A percentile compares a stretch with the other conserved stretches of the same genome.
phyloP scores from a whole-genome alignment of 768 basidiomycete genomes.

The Boletellus ananiceps region DNA sequence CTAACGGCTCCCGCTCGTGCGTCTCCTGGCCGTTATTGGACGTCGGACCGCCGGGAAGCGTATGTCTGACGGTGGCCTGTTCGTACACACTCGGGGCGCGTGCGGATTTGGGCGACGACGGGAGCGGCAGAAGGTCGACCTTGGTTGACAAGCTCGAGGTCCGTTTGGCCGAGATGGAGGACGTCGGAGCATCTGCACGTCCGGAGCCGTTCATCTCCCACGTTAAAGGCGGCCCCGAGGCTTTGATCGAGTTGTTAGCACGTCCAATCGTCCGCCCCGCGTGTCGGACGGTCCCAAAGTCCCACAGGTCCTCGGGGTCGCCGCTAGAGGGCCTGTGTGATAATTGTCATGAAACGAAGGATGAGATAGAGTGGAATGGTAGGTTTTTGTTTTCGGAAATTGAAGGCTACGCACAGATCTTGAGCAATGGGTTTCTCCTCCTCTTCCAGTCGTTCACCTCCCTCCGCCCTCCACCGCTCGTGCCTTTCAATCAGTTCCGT shows the following conservation, averaged over 20 bases:
- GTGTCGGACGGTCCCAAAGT: constrained; percentile 93
- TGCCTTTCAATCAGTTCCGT: constrained; percentile 95
- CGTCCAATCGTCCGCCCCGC: constrained; percentile 68
- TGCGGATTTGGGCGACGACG: constrained; percentile 35
- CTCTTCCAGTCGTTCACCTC: constrained; percentile 71
- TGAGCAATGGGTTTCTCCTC: constrained; percentile 57
- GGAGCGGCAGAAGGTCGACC: constrained; percentile 59
- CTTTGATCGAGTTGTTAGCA: constrained; percentile 47
- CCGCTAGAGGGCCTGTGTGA: constrained; percentile 44
- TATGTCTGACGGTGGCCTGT: constrained; percentile 67
- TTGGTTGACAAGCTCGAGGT: constrained; percentile 46
- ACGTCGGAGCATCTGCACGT: constrained; percentile 37
- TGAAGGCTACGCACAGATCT: constrained; percentile 51
- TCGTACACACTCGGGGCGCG: constrained; percentile 39
- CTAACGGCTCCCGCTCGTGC: constrained; percentile 47
- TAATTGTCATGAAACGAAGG: neutral
- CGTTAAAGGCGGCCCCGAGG: constrained; percentile 66
- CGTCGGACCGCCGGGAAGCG: constrained; percentile 32
- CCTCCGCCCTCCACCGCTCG: constrained; percentile 90
- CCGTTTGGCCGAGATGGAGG: constrained; percentile 29
- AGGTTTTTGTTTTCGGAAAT: neutral
- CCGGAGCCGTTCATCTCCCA: constrained; percentile 70
- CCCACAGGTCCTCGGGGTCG: constrained; percentile 87
- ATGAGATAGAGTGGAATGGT: neutral
- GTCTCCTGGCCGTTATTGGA: constrained; percentile 27